These are phyloP conservation scores for Colletotrichum melonis DNA, from an alignment of 2,329 filamentous ascomycete genomes.

Conservation along the genomic window DNA sequence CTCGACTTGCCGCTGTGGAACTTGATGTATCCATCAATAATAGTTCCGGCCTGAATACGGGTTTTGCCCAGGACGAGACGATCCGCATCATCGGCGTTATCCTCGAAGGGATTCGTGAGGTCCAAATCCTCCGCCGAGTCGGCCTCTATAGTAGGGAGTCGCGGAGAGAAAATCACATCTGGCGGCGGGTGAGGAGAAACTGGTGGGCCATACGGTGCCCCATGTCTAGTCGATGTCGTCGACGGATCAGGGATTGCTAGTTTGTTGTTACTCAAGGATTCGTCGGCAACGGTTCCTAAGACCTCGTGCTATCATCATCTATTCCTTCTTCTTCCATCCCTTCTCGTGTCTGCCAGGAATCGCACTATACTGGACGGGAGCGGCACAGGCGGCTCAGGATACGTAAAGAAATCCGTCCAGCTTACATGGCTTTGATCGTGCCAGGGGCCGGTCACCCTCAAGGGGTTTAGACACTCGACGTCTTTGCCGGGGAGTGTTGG, in stretches of 20 bases:
- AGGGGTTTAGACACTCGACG: conserved; percentile 10
- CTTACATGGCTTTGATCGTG: background rate
- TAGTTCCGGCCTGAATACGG: conserved; percentile 2
- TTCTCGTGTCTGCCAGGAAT: background rate
- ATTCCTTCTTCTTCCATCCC: background rate
- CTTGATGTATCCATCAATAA: conserved; percentile 36
- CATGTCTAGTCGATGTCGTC: background rate
- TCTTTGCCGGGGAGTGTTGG: conserved; percentile 3
- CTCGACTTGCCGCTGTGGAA: conserved; percentile 5
- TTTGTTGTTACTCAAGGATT: background rate
- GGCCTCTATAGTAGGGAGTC: background rate
- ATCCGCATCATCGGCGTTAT: conserved; percentile 25
- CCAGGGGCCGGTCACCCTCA: background rate
- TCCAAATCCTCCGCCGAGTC: background rate
- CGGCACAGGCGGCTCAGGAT: background rate
- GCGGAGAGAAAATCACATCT: conserved; percentile 1
- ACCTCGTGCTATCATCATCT: background rate
- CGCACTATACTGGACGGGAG: background rate
- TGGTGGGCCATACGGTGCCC: conserved; percentile 7
- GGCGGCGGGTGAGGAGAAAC: background rate
- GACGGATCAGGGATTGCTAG: background rate
- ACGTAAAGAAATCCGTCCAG: background rate
- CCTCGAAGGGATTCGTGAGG: conserved; percentile 30
- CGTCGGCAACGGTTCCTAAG: background rate
- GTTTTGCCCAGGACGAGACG: conserved; percentile 6